Evolutionary conservation across 306 rosid genomes (phyloP), one percentile per base, ranked within the genome.

Genomic region (Biancaea sappan): DNA sequence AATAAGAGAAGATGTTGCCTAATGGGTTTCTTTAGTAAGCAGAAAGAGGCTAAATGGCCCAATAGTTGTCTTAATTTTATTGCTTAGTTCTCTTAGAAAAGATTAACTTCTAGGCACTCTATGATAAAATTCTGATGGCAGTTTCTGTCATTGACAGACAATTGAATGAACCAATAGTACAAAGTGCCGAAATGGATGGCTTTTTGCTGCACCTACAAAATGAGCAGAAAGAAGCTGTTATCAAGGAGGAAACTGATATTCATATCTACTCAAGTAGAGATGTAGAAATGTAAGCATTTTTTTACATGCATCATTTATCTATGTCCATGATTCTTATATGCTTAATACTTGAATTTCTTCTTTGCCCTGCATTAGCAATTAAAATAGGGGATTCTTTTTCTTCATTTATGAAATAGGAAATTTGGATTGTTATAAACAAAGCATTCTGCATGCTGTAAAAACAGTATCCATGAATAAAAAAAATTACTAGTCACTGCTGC

Each of bases 221-320:
- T 77, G 86, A 65, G 83, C 83, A 76, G 84, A 88, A 85, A 79
- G 93, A 90, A 35, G 84, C 85, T 8, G 75, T 79, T 32, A 58
- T 82, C 77, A 85, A 81, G 84, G 90, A 81, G 78, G 95, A 92
- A 72, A 65, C 88, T 10, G 86, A 80, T 74, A 76, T 92, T 84
- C 95, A 90, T 87, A 75, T 69, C 25, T 94, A 94, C 88, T 90
- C 97, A 11, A 90, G 84, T 41, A 84, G 84, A 72, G 99, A 94
- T 82, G 93, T 90, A 50, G 95, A 94, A 78, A 88, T 87, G 99
- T 94, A 81, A 81, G 89, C 66, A 48, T 66, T 19, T 71, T 54
- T 5, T 28, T 69, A 34, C 58, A 74, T 22, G 16, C 3, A 26
- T 70, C 28, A 8, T 8, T 48, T 60, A 25, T 57, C 15, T 24